These are phyloP conservation scores for Arthrinium puccinioides DNA, from an alignment of 2,329 filamentous ascomycete species.

Conservation along the genomic window DNA sequence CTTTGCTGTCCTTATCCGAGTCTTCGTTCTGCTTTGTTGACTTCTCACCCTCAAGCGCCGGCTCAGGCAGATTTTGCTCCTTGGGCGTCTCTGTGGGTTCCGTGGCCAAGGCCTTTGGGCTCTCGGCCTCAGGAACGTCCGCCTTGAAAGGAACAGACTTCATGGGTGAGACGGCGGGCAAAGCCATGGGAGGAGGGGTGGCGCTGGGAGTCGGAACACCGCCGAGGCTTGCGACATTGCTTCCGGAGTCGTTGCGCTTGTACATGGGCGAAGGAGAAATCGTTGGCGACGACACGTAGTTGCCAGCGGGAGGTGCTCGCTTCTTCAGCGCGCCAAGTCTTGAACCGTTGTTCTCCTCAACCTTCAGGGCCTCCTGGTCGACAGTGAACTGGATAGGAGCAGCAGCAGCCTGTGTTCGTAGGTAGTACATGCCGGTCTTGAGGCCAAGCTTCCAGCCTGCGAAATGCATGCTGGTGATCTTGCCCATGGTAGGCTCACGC, in stretches of 20 bases:
- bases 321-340: constrained; percentile 60
- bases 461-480: constrained; percentile 99
- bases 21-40: constrained; percentile 61
- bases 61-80: constrained; percentile 57
- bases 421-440: constrained; percentile 99
- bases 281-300: constrained; percentile 50
- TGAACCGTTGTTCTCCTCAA: constrained; percentile 73
- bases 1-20: constrained; percentile 60
- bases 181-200: constrained; percentile 51
- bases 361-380: constrained; percentile 88
- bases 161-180: constrained; percentile 48
- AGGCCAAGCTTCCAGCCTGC: constrained; percentile 97
- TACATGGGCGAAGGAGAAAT: constrained; percentile 54
- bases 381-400: constrained; percentile 99
- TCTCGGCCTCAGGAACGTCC: constrained; percentile 69
- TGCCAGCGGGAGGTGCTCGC: constrained; percentile 51
- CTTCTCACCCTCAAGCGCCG: constrained; percentile 44
- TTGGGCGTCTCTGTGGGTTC: constrained; percentile 59
- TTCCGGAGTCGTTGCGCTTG: constrained; percentile 20
- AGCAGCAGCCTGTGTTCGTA: constrained; percentile 93
- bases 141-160: constrained; percentile 67
- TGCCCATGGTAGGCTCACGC: constrained; percentile 98
- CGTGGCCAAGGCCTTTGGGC: constrained; percentile 68
- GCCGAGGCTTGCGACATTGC: constrained; percentile 36
- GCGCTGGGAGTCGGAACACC: constrained; percentile 63